A percentile compares a stretch with the other conserved stretches of the same genome.
phyloP scores from a whole-genome alignment of 108 stramenopile genomes.

The Fragilariopsis cylindrus region DNA sequence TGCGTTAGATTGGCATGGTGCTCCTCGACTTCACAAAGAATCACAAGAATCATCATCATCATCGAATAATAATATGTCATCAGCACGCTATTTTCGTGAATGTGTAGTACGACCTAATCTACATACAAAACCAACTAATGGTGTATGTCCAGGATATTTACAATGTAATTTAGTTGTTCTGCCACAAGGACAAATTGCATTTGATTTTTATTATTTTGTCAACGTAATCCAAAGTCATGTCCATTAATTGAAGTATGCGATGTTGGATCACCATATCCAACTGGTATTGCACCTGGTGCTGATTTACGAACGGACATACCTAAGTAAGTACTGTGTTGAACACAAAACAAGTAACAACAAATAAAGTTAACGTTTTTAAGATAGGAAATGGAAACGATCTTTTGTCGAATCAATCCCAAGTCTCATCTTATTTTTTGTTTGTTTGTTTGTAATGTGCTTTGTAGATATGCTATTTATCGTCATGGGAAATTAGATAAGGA shows the following conservation, averaged over 20 bases:
- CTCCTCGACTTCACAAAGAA: conserved; percentile 38
- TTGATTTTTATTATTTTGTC: conserved; percentile 89
- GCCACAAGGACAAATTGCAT: conserved; percentile 61
- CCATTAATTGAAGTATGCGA: conserved; percentile 86
- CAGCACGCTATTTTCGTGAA: too few species aligned
- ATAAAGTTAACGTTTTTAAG: too few species aligned
- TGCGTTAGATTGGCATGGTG: conserved; percentile 41
- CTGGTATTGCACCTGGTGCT: conserved; percentile 44
- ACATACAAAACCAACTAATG: conserved; percentile 63
- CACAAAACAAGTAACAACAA: too few species aligned
- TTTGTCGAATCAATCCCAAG: too few species aligned
- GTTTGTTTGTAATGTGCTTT: not conserved
- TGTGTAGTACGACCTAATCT: too few species aligned
- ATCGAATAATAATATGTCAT: conserved; percentile 39
- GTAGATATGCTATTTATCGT: conserved; percentile 71
- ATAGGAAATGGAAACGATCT: too few species aligned
- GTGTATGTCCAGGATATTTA: conserved; percentile 72
- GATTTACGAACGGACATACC: conserved; percentile 76
- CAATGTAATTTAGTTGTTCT: conserved; percentile 90
- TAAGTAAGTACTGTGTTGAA: conserved; percentile 42
- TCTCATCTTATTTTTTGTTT: not conserved
- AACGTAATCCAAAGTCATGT: conserved; percentile 83
- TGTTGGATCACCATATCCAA: conserved; percentile 50
- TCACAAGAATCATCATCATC: conserved; percentile 25
- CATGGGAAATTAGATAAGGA: conserved; percentile 66